Percentiles rank a stretch among this genome's conserved stretches.
phyloP scores from a whole-genome alignment of 768 basidiomycete genomes.

The Tylopilus subfusipes region DNA sequence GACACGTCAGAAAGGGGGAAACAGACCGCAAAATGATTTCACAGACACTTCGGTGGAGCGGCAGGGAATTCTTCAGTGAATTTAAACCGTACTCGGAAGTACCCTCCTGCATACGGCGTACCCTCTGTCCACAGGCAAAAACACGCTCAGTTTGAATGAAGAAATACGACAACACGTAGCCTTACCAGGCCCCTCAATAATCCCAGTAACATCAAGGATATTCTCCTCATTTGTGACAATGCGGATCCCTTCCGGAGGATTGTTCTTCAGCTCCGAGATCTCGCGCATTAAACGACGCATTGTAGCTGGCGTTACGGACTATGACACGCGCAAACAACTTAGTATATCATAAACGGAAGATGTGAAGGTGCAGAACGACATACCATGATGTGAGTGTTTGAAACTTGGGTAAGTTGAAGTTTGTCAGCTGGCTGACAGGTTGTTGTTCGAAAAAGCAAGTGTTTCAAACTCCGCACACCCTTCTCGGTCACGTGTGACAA shows the following conservation, averaged over 20 bases:
- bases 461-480: slow-evolving; percentile 26
- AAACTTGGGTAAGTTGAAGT: slow-evolving; percentile 6
- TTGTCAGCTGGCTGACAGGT: slow-evolving; percentile 14
- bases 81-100: slow-evolving; percentile 73
- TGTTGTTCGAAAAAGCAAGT: slow-evolving; percentile 24
- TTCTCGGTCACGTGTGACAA: slow-evolving; percentile 24
- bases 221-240: slow-evolving; percentile 84
- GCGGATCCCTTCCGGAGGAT: slow-evolving; percentile 90
- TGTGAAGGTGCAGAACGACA: slow-evolving; percentile 1
- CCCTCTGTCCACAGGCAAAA: slow-evolving; percentile 39
- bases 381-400: slow-evolving; percentile 21
- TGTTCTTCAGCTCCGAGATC: slow-evolving; percentile 72
- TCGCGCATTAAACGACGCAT: slow-evolving; percentile 89
- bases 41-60: slow-evolving; percentile 84
- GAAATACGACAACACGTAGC: not conserved
- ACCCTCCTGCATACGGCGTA: slow-evolving; percentile 71
- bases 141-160: slow-evolving; percentile 5
- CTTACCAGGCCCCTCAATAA: slow-evolving; percentile 89
- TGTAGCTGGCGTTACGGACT: slow-evolving; percentile 50
- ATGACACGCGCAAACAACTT: not conserved
- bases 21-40: not conserved
- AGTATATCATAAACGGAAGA: not conserved
- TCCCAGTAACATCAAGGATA: slow-evolving; percentile 80
- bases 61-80: slow-evolving; percentile 95
- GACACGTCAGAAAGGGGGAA: slow-evolving; percentile 3